These are phyloP conservation scores for Zizania palustris DNA, from an alignment of 202 grass and related monocot genomes.

Conservation along the genomic window DNA sequence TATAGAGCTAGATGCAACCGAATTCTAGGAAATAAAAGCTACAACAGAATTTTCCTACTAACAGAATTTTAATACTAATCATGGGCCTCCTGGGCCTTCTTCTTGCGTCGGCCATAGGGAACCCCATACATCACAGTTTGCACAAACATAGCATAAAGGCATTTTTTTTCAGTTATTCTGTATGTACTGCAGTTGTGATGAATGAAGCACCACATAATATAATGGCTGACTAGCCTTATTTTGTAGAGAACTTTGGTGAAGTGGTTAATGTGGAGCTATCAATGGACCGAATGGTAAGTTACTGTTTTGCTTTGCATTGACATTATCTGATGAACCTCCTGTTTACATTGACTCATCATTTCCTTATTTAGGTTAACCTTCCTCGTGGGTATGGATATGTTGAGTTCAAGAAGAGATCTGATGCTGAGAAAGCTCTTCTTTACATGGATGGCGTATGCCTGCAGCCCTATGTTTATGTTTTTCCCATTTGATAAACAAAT, in stretches of 20 bases:
- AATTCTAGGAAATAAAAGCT: too few species aligned
- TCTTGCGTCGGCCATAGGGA: too few species aligned
- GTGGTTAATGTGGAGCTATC: conserved; percentile 92
- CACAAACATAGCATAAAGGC: conserved; percentile 2
- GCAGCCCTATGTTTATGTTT: conserved; percentile 17
- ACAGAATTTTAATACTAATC: too few species aligned
- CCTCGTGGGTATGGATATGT: conserved; percentile 98
- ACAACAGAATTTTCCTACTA: too few species aligned
- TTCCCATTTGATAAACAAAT: conserved; percentile 4
- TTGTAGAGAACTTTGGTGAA: conserved; percentile 85
- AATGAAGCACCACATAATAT: neutral
- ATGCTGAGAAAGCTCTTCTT: conserved; percentile 99
- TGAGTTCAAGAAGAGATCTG: conserved; percentile 91
- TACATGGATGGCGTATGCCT: conserved; percentile 96
- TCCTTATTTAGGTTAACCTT: conserved; percentile 85
- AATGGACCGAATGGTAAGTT: conserved; percentile 89
- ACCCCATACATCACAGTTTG: too few species aligned
- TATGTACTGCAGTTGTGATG: neutral
- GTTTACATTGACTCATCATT: conserved; percentile 15
- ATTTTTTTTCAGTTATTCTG: neutral
- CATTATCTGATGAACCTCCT: conserved; percentile 26
- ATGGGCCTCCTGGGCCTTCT: too few species aligned
- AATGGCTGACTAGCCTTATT: conserved; percentile 27
- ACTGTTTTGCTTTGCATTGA: neutral
- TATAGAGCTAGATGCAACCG: too few species aligned